A percentile compares a stretch with the other conserved stretches of the same genome.
Evolutionary conservation across 1,284 basidiomycete species (phyloP).

Genomic region (Trametes sp.): DNA sequence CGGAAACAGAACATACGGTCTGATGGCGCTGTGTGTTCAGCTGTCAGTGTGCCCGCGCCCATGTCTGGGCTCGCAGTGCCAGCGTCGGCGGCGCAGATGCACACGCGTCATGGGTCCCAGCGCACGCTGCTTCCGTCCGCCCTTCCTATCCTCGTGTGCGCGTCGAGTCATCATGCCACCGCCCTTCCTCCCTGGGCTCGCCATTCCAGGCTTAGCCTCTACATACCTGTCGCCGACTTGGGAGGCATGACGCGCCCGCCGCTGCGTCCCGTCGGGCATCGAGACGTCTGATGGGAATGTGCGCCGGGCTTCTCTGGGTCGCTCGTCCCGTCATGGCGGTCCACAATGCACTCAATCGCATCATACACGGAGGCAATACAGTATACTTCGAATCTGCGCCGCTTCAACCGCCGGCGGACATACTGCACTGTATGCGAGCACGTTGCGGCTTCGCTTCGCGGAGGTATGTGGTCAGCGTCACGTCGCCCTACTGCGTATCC

Average conservation of each 20-base stretch:
- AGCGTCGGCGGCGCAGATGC: background rate
- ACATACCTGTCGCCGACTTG: background rate
- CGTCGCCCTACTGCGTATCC: background rate
- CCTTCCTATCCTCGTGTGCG: conserved; percentile 1
- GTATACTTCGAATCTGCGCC: too few species aligned
- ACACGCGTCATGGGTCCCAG: conserved; percentile 4
- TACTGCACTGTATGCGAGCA: background rate
- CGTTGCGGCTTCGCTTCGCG: background rate
- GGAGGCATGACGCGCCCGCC: conserved; percentile 6
- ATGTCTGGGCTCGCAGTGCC: background rate
- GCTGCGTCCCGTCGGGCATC: background rate
- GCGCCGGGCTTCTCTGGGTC: background rate
- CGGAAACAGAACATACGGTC: conserved; percentile 8
- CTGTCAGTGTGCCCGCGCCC: background rate
- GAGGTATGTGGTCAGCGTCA: background rate
- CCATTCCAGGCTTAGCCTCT: background rate
- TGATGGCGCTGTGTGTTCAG: conserved; percentile 9
- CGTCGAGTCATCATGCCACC: conserved; percentile 4
- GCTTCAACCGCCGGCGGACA: background rate
- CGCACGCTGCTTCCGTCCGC: background rate
- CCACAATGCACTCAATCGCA: too few species aligned
- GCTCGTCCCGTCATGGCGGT: background rate
- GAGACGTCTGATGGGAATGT: background rate
- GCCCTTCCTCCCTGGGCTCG: background rate
- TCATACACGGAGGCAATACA: too few species aligned